Evolutionary conservation across 2,329 filamentous ascomycete species (phyloP).

Genomic region (Cordyceps javanica): DNA sequence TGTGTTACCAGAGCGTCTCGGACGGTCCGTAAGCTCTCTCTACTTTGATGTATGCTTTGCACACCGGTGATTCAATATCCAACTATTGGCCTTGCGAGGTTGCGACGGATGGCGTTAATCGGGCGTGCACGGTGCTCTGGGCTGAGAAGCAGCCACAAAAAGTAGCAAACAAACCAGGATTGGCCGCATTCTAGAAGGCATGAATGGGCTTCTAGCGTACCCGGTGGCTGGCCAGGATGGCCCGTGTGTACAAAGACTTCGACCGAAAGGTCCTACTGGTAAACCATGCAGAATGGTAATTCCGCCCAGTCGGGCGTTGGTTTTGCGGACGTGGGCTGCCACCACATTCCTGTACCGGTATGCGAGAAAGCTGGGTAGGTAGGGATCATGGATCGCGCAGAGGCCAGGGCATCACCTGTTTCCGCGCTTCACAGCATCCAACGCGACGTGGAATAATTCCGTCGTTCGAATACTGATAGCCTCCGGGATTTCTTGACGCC

Average conservation of each 20-base stretch:
- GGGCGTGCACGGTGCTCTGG: background rate
- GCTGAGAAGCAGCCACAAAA: background rate
- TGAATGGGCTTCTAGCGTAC: background rate
- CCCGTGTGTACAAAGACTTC: background rate
- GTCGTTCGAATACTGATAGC: no score
- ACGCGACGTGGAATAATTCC: no score
- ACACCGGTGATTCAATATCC: background rate
- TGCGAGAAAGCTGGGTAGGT: background rate
- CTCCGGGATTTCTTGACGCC: no score
- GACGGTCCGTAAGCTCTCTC: background rate
- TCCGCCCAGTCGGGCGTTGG: no score
- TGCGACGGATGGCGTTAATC: background rate
- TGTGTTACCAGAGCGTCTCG: background rate
- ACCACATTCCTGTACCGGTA: no score
- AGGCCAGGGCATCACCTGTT: background rate
- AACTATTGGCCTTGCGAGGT: background rate
- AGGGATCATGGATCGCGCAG: background rate
- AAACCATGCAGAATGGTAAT: no score
- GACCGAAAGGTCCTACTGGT: background rate
- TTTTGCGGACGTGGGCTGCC: background rate
- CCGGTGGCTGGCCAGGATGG: background rate
- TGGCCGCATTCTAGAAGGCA: background rate
- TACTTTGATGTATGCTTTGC: background rate
- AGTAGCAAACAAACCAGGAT: conserved; percentile 5
- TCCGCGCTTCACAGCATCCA: background rate